Base-by-base conservation (phyloP, 2,329 filamentous ascomycete species). In the Hymenoscyphus scutula region DNA sequence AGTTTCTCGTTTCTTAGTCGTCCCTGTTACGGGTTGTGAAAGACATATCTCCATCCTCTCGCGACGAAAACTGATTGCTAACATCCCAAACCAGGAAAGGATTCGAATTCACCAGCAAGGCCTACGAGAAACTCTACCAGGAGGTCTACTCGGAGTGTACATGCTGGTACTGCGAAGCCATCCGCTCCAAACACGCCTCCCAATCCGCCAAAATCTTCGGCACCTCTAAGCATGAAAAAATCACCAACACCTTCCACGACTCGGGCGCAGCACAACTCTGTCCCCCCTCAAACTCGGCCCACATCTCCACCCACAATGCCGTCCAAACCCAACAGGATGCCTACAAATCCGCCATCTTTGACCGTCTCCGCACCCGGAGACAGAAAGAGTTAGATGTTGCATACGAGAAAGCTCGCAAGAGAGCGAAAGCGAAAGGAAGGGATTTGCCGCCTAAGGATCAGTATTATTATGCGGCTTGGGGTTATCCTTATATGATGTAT, bases 161-260 rank as follows among this genome's bases (percentile, higher is more conserved):
- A 0, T 93, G 90, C 74, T 93, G 90, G 89, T 92, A 93, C 74
- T 96, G 91, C 75, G 91, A 95, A 75, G 69, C 86, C 5, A 82
- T 88, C 59, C 84, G 89, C 37, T 78, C 84, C 53, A 77, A 81
- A 1, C 80, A 86, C 69, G 78, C 84, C 1, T 80, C 78, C 11
- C 73, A 77, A 1, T 67, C 83, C 1, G 77, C 76, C 3, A 77
- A 76, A 19, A 68, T 80, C 1, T 76, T 87, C 17, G 77, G 79
- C 5, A 68, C 78, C 5, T 81, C 79, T 0, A 77, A 75, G 29
- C 77, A 79, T 6, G 78, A 81, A 51, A 82, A 79, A 76, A 71
- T 79, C 61, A 65, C 75, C 58, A 76, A 84, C 61, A 64, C 71
- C 56, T 81, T 84, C 73, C 72, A 85, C 74, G 60, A 72, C 0